These are phyloP conservation scores for Aureobasidium sp. DNA, from an alignment of 2,329 filamentous ascomycete genomes.

Conservation along the genomic window DNA sequence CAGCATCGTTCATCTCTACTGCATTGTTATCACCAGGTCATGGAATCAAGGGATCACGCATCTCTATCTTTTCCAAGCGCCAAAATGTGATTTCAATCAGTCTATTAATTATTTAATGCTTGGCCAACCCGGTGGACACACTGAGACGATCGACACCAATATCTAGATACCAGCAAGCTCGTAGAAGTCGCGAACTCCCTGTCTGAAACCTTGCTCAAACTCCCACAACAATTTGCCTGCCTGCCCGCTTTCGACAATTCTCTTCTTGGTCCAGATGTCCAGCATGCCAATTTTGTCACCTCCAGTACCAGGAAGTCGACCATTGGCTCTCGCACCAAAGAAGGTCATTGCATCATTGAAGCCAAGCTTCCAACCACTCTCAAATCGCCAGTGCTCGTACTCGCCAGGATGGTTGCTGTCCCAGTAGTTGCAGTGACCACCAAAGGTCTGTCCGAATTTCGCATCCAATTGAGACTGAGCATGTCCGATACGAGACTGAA, in stretches of 20 bases:
- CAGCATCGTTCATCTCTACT: too few species aligned
- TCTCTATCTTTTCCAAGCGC: too few species aligned
- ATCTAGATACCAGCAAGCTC: constrained; percentile 21
- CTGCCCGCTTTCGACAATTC: constrained; percentile 43
- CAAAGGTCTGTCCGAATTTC: constrained; percentile 29
- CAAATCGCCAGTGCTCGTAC: constrained; percentile 45
- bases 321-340: constrained; percentile 34
- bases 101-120: too few species aligned
- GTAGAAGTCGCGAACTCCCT: constrained; percentile 37
- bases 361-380: constrained; percentile 47
- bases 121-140: too few species aligned
- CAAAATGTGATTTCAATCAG: too few species aligned
- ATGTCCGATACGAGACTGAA: constrained; percentile 27
- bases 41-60: too few species aligned
- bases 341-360: constrained; percentile 47
- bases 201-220: constrained; percentile 41
- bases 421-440: constrained; percentile 44
- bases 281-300: constrained; percentile 48
- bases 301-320: constrained; percentile 23
- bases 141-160: neutral
- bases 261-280: constrained; percentile 50
- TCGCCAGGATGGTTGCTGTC: constrained; percentile 34
- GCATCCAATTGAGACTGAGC: constrained; percentile 33
- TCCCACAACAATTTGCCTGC: constrained; percentile 41
- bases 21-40: too few species aligned